Base-by-base conservation (phyloP, 768 basidiomycete genomes). In the Amanita exitialis region DNA sequence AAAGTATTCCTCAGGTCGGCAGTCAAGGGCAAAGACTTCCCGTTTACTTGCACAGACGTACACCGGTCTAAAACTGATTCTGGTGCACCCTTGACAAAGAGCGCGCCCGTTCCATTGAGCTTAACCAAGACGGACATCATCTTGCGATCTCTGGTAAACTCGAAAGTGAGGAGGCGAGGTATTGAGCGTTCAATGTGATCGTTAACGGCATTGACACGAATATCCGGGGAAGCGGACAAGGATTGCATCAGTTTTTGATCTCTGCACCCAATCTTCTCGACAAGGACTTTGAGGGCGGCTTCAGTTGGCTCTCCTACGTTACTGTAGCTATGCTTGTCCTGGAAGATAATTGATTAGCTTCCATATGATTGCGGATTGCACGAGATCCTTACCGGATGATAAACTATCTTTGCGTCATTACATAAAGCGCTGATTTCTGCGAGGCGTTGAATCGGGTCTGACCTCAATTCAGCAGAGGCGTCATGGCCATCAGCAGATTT, bases 241-340 rank as follows among this genome's bases (percentile, higher is more conserved):
- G 82, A 76, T 53, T 80, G 73, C 46, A 72, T 67, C 21, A 83
- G 55, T 56, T 80, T 75, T 6, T 66, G 65, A 59, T 90, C 79
- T 16, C 76, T 69, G 63, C 84, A 86, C 16, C 87, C 91, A 50
- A 97, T 78, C 71, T 98, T 99, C 72, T 99, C 95, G 20, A 80
- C 90, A 15, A 98, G 79, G 38, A 96, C 93, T 66, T 89, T 93
- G 51, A 99, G 76, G 0, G 95, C 95, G 3, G 95, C 95, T 67
- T 99, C 95, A 1, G 95, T 99, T 12, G 95, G 95, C 69, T 98
- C 95, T 21, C 95, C 95, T 43, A 99, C 78, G 61, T 88, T 92
- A 44, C 74, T 65, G 64, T 95, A 98, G 0, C 70, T 55, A 25
- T 75, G 73, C 63, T 87, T 92, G 21, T 95, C 90, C 90, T 94